Percentiles rank a stretch among this genome's conserved stretches.
These are phyloP conservation scores for Chionographis japonica DNA, from an alignment of 106 monocot species.

Conservation along the genomic window DNA sequence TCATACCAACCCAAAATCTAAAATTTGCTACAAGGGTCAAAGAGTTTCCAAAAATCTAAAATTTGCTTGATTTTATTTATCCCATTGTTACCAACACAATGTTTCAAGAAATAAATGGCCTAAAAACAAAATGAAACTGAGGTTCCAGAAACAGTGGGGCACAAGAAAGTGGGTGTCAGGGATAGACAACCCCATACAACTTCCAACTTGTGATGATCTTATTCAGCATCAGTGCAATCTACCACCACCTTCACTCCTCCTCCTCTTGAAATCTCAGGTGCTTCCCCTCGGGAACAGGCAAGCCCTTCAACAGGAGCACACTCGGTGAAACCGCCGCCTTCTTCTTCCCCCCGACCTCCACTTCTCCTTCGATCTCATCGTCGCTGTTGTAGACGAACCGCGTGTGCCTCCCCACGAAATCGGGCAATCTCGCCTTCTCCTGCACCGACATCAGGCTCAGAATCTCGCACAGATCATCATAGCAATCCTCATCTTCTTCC, in stretches of 20 bases:
- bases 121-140: too few relatives aligned
- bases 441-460: slow-evolving; percentile 40
- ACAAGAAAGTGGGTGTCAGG: slow-evolving; percentile 5
- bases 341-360: slow-evolving; percentile 1
- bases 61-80: too few relatives aligned
- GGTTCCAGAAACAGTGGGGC: too few relatives aligned
- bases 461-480: slow-evolving; percentile 57
- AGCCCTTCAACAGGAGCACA: slow-evolving; percentile 51
- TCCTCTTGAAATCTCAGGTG: slow-evolving; percentile 85
- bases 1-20: too few relatives aligned
- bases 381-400: slow-evolving; percentile 80
- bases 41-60: too few relatives aligned
- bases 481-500: slow-evolving; percentile 13
- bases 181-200: slow-evolving; percentile 2
- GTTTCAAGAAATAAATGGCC: too few relatives aligned
- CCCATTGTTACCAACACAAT: too few relatives aligned
- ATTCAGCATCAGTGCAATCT: not conserved
- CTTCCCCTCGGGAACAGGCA: slow-evolving; percentile 78
- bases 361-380: slow-evolving; percentile 56
- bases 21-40: too few relatives aligned
- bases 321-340: slow-evolving; percentile 16
- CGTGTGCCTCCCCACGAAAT: slow-evolving; percentile 66
- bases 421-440: slow-evolving; percentile 23
- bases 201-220: not conserved
- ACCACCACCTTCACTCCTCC: slow-evolving; percentile 24